Evolutionary conservation across 192 early-diverging fungal species (phyloP).

Genomic region (Coemansia sp.): DNA sequence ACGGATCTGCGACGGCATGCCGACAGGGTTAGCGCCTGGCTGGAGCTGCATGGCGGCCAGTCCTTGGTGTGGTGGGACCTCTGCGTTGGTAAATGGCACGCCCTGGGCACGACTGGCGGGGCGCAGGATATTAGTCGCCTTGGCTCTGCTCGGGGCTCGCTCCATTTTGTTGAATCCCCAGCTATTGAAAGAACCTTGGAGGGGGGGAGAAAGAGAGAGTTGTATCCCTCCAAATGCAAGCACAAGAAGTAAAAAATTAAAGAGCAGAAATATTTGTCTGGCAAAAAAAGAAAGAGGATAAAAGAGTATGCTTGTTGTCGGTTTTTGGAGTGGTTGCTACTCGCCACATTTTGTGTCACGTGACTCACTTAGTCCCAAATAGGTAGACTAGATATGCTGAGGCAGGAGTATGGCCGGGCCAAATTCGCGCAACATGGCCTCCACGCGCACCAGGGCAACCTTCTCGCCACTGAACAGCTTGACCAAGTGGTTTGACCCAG

Average conservation of each 20-base stretch:
- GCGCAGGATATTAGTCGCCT: conserved; percentile 52
- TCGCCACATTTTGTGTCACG: not conserved
- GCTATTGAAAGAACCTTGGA: not conserved
- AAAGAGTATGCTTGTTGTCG: conserved; percentile 1
- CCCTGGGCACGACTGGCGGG: conserved; percentile 51
- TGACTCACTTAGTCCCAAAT: not conserved
- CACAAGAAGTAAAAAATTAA: not conserved
- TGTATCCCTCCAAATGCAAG: not conserved
- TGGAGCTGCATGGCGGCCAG: conserved; percentile 10
- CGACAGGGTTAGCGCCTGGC: not conserved
- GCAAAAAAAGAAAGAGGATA: not conserved
- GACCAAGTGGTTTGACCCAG: conserved; percentile 44
- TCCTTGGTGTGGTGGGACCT: conserved; percentile 11
- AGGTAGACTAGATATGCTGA: not conserved
- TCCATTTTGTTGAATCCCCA: conserved; percentile 30
- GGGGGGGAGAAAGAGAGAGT: not conserved
- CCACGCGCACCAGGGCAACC: conserved; percentile 25
- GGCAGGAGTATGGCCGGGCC: conserved; percentile 32
- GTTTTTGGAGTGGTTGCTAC: not conserved
- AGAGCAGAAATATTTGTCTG: not conserved
- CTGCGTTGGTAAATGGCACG: conserved; percentile 12
- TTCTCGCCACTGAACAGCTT: conserved; percentile 43
- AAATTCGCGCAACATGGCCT: conserved; percentile 36
- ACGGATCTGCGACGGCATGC: conserved; percentile 1
- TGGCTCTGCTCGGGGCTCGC: conserved; percentile 49